Evolutionary conservation across 2,329 filamentous ascomycete species (phyloP), one percentile per base, ranked within the genome.

Genomic region (Xylariaceae sp.): DNA sequence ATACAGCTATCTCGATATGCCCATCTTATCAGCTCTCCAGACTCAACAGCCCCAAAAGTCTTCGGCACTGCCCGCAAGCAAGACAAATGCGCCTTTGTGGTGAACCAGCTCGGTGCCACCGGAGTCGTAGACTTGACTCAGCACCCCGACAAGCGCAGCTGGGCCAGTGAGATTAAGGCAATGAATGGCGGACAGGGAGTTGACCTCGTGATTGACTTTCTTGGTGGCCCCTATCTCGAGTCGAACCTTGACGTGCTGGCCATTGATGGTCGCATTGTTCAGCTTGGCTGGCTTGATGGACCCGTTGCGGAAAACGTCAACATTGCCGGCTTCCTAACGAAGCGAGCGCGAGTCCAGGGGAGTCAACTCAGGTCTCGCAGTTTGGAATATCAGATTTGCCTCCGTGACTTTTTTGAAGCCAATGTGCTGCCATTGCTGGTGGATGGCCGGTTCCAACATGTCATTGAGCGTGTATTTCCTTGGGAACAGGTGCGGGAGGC

Each of bases 121-220:
- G 53, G 53, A 49, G 45, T n/a, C 3, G 39, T 55, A 13, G 41
- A 55, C 30, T 23, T 55, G 5, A 37, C 30, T 7, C 44, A 55
- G 6, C 53, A 55, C 6, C 30, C 53, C 2, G 53, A 55, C 9
- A 55, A 55, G 53, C 41, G 34, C 5, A 55, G 53, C 8, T 55
- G 53, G 53, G 41, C 35, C 13, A 55, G 15, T 13, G 53, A 55
- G 11, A 55, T 55, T 3, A 55, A 55, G 34, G 41, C 53, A 18
- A 37, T 37, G 44, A 55, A 55, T 18, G 44, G 18, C 11, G 41
- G 41, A 5, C 10, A n/a, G 6, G 56, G 56, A 10, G 18, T 58
- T 6, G 56, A 58, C n/a, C 51, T 58, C 2, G 51, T 58, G 9
- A 50, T 58, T n/a, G 56, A 58, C 51, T 58, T 58, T 30, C 50